phyloP scores from a whole-genome alignment of 1,284 basidiomycete genomes.

The Leccinum subspadiceum region DNA sequence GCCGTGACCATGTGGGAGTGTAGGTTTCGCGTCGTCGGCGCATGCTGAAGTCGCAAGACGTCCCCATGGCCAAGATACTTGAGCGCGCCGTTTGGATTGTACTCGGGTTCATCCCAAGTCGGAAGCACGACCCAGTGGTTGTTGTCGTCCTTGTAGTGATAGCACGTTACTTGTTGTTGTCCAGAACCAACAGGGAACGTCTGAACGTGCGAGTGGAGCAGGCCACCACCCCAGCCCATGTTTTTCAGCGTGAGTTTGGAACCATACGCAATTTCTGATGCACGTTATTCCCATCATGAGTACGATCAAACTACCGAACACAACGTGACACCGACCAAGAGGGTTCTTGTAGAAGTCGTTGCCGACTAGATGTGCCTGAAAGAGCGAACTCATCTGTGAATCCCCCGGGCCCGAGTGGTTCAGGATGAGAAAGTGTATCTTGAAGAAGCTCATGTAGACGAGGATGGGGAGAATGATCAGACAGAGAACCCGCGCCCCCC shows the following conservation, averaged over 20 bases:
- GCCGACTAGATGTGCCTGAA: slow-evolving; percentile 95
- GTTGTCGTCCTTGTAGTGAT: slow-evolving; percentile 99
- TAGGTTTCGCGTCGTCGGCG: slow-evolving; percentile 83
- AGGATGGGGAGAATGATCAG: slow-evolving; percentile 88
- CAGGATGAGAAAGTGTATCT: slow-evolving; percentile 92
- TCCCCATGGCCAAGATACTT: slow-evolving; percentile 79
- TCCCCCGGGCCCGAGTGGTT: slow-evolving; percentile 96
- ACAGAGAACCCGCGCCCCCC: slow-evolving; percentile 84
- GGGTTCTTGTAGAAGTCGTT: slow-evolving; percentile 92
- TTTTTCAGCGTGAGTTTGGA: slow-evolving; percentile 95
- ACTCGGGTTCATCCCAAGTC: slow-evolving; percentile 70
- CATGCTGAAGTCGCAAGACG: slow-evolving; percentile 79
- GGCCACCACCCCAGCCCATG: slow-evolving; percentile 95
- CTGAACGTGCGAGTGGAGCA: slow-evolving; percentile 96
- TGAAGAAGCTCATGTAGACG: slow-evolving; percentile 97
- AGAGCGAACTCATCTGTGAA: slow-evolving; percentile 97
- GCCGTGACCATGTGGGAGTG: slow-evolving; percentile 90
- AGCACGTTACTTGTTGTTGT: slow-evolving; percentile 98
- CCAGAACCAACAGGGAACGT: slow-evolving; percentile 90
- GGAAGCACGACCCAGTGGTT: slow-evolving; percentile 90
- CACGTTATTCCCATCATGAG: slow-evolving; percentile 1
- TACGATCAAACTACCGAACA: background rate
- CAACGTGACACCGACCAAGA: slow-evolving; percentile 52
- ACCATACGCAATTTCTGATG: slow-evolving; percentile 82
- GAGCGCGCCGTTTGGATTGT: slow-evolving; percentile 66